Conservation (phyloP, 495 filamentous ascomycete species). For the Parathielavia appendiculata region DNA sequence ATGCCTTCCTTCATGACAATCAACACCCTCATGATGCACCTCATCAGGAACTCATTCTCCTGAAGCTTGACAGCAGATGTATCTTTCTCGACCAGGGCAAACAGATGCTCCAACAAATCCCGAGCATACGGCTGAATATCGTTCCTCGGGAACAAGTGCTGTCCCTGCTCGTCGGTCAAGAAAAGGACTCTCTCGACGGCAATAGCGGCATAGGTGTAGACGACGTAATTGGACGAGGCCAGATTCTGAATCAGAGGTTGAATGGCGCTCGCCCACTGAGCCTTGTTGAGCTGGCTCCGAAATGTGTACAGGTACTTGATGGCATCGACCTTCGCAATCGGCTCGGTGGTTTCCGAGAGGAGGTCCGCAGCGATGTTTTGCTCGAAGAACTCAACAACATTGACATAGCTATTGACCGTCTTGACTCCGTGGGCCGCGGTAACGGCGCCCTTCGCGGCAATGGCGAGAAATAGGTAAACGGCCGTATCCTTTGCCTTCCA, state of each 20-base stretch:
- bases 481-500: constrained; percentile 99
- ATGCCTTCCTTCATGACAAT: constrained; percentile 83
- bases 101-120: constrained; percentile 86
- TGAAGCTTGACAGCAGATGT: constrained; percentile 83
- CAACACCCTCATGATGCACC: constrained; percentile 93
- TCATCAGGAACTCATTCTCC: constrained; percentile 98
- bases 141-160: constrained; percentile 66
- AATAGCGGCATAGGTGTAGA: constrained; percentile 95
- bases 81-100: constrained; percentile 79
- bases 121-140: constrained; percentile 75
- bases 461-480: constrained; percentile 87
- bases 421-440: constrained; percentile 84
- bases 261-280: constrained; percentile 83
- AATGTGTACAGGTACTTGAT: constrained; percentile 97
- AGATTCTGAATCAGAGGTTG: constrained; percentile 86
- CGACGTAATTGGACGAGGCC: constrained; percentile 80
- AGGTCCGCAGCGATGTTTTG: constrained; percentile 82
- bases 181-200: constrained; percentile 84
- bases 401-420: constrained; percentile 74
- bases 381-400: constrained; percentile 90
- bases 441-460: constrained; percentile 82
- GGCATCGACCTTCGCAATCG: constrained; percentile 91
- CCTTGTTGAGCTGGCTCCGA: constrained; percentile 78
- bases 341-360: constrained; percentile 58
- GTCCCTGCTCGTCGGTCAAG: constrained; percentile 64